phyloP scores from a whole-genome alignment of 2,329 filamentous ascomycete genomes.

The Aphanoascus verrucosus region DNA sequence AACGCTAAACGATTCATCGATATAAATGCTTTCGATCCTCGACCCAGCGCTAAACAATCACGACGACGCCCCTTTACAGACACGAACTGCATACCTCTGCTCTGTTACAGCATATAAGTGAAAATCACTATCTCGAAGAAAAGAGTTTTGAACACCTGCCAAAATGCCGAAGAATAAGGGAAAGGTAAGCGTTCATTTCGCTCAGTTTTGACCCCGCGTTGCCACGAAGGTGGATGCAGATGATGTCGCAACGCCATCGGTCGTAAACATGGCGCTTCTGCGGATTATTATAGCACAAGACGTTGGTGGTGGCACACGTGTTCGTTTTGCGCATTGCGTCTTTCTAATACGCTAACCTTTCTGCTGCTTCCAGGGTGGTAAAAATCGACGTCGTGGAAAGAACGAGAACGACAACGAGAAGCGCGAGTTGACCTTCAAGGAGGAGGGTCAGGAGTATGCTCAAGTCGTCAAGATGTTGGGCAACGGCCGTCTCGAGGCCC shows the following conservation, averaged over 20 bases:
- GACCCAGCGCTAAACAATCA: not conserved
- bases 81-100: not conserved
- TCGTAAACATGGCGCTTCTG: not conserved
- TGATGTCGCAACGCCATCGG: not conserved
- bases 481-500: conserved; percentile 83
- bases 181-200: conserved; percentile 58
- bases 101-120: not conserved
- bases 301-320: not conserved
- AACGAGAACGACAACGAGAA: conserved; percentile 99
- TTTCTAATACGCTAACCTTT: not conserved
- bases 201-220: conserved; percentile 17
- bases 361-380: conserved; percentile 65
- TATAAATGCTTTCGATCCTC: not conserved
- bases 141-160: conserved; percentile 18
- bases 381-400: conserved; percentile 97
- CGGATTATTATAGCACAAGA: not conserved
- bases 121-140: not conserved
- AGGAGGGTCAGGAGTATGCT: conserved; percentile 87
- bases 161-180: conserved; percentile 99
- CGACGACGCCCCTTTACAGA: not conserved
- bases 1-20: conserved; percentile 2
- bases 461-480: conserved; percentile 93
- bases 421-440: conserved; percentile 97
- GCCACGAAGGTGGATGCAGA: not conserved
- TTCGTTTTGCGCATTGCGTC: not conserved